A percentile compares a stretch with the other conserved stretches of the same genome.
phyloP scores from a whole-genome alignment of 2,329 filamentous ascomycete genomes.

The Chaetothyriales sp. region DNA sequence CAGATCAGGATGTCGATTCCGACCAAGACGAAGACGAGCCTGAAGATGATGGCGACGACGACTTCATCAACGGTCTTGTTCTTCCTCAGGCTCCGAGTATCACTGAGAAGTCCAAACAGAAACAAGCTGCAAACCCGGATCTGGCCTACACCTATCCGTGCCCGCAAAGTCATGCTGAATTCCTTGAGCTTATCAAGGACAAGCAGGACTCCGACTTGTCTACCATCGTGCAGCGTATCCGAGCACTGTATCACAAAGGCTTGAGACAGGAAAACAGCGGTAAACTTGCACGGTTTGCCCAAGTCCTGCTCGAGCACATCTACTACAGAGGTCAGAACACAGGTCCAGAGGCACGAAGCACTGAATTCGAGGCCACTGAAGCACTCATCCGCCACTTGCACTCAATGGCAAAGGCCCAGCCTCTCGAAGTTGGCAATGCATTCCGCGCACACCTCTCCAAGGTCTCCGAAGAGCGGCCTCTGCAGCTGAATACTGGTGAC shows the following conservation, averaged over 20 bases:
- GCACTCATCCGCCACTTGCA: slow-evolving; percentile 77
- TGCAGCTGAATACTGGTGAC: slow-evolving; percentile 51
- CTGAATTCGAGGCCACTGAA: slow-evolving; percentile 55
- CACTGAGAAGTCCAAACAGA: slow-evolving; percentile 1
- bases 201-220: slow-evolving; percentile 53
- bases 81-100: slow-evolving; percentile 19
- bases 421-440: slow-evolving; percentile 58
- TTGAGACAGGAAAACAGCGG: slow-evolving; percentile 72
- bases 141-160: slow-evolving; percentile 78
- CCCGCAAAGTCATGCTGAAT: slow-evolving; percentile 59
- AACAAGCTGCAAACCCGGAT: slow-evolving; percentile 31
- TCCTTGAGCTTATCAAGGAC: slow-evolving; percentile 49
- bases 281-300: slow-evolving; percentile 47
- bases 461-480: slow-evolving; percentile 36
- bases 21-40: slow-evolving; percentile 45
- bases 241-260: slow-evolving; percentile 82
- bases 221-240: slow-evolving; percentile 71
- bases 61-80: slow-evolving; percentile 56
- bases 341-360: slow-evolving; percentile 25
- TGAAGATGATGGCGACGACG: slow-evolving; percentile 47
- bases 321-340: slow-evolving; percentile 39
- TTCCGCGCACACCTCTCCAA: slow-evolving; percentile 58
- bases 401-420: slow-evolving; percentile 75
- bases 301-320: slow-evolving; percentile 40
- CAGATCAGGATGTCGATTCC: slow-evolving; percentile 24